These are phyloP conservation scores for Monosporozyma siamensis DNA, from an alignment of 805 yeast species.

Conservation along the genomic window DNA sequence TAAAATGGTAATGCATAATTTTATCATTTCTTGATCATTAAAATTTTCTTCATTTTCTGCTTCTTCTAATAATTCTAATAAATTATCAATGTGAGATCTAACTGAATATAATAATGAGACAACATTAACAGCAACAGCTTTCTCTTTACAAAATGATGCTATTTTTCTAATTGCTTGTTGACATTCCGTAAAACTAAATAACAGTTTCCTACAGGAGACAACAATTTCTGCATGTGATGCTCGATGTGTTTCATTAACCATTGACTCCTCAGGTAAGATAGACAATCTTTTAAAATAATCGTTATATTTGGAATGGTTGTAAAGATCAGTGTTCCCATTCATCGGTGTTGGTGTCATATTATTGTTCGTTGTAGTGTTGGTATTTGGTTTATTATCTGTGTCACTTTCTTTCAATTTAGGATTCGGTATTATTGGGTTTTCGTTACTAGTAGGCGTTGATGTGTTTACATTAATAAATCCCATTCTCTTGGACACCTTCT, in stretches of 20 bases:
- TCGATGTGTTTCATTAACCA: conserved; percentile 16
- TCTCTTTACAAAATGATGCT: conserved; percentile 49
- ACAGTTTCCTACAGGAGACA: conserved; percentile 44
- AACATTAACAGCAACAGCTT: conserved; percentile 44
- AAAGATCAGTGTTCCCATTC: conserved; percentile 14
- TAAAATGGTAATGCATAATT: conserved; percentile 32
- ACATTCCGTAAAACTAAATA: conserved; percentile 55
- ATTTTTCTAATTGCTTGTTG: conserved; percentile 50
- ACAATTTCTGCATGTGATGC: conserved; percentile 28
- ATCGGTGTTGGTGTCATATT: neutral
- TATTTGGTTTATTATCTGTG: neutral
- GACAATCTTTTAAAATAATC: conserved; percentile 61
- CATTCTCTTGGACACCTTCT: conserved; percentile 69
- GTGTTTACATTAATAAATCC: conserved; percentile 41
- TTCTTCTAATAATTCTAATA: conserved; percentile 48
- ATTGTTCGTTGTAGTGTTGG: neutral
- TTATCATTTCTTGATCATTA: conserved; percentile 31
- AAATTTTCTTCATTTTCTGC: conserved; percentile 35
- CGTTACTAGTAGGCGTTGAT: neutral
- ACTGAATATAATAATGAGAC: conserved; percentile 43
- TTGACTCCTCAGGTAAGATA: conserved; percentile 45
- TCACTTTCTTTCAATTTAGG: neutral
- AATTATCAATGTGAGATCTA: conserved; percentile 44
- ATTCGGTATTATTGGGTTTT: neutral
- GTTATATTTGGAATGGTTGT: conserved; percentile 37